Percentiles rank a stretch among this genome's conserved stretches.
phyloP scores from a whole-genome alignment of 345 rosid species.

The Euphorbia pulcherrima region DNA sequence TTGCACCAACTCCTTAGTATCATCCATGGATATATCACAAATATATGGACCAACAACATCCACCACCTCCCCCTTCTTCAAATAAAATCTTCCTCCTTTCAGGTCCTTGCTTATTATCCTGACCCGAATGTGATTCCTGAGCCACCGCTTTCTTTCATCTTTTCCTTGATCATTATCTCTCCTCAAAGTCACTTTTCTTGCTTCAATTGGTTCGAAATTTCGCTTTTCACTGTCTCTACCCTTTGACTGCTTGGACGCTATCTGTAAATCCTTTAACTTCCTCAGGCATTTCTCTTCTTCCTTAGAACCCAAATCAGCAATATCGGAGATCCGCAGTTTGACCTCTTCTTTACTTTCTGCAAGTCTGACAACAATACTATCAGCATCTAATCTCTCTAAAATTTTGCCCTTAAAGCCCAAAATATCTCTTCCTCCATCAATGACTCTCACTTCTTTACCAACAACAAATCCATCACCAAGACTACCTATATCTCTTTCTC shows the following conservation, averaged over 20 bases:
- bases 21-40: constrained; percentile 74
- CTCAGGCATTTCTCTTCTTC: constrained; percentile 64
- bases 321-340: constrained; percentile 38
- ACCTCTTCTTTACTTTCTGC: constrained; percentile 40
- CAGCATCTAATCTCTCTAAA: constrained; percentile 27
- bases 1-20: constrained; percentile 61
- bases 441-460: constrained; percentile 61
- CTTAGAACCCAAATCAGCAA: constrained; percentile 60
- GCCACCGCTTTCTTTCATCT: constrained; percentile 40
- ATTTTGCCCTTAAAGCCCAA: constrained; percentile 57
- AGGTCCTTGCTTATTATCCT: constrained; percentile 64
- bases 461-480: constrained; percentile 32
- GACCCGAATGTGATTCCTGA: constrained; percentile 68
- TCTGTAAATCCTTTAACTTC: constrained; percentile 41
- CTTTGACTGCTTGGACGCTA: constrained; percentile 15
- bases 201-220: neutral
- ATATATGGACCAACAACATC: constrained; percentile 72
- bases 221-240: constrained; percentile 25
- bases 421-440: constrained; percentile 39
- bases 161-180: constrained; percentile 25
- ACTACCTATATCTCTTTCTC: constrained; percentile 5
- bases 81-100: constrained; percentile 62
- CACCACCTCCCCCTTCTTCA: constrained; percentile 76
- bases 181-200: constrained; percentile 20
- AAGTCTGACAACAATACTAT: constrained; percentile 44